These are phyloP conservation scores for Cutaneotrichosporon daszewskae DNA, from an alignment of 1,284 basidiomycete species.

Conservation along the genomic window DNA sequence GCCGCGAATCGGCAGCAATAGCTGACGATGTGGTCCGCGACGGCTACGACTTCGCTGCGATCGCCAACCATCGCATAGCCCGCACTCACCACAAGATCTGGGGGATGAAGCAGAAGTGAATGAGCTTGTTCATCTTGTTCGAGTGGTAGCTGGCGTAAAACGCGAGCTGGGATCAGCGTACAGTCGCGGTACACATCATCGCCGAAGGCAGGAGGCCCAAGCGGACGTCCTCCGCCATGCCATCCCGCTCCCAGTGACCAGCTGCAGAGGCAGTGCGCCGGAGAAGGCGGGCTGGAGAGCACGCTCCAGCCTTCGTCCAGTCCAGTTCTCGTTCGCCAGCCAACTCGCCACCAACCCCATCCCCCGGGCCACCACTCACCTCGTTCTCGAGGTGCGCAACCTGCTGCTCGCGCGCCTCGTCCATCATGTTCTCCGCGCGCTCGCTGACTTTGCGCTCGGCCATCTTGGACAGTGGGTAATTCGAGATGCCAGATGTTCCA, in stretches of 20 bases:
- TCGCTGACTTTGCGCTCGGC: background rate
- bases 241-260: too few relatives aligned
- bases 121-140: slow-evolving; percentile 68
- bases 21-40: too few relatives aligned
- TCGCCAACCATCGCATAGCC: background rate
- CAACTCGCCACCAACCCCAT: background rate
- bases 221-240: too few relatives aligned
- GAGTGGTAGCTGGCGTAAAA: slow-evolving; percentile 87
- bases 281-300: too few relatives aligned
- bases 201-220: too few relatives aligned
- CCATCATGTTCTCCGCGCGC: background rate
- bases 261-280: too few relatives aligned
- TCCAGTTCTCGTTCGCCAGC: too few relatives aligned
- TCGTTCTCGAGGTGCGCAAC: slow-evolving; percentile 30
- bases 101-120: slow-evolving; percentile 78
- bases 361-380: slow-evolving; percentile 14
- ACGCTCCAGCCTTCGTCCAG: too few relatives aligned
- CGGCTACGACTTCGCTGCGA: too few relatives aligned
- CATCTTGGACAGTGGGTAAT: slow-evolving; percentile 4
- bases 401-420: background rate
- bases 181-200: too few relatives aligned
- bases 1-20: too few relatives aligned
- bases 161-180: slow-evolving; percentile 55
- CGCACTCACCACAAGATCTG: slow-evolving; percentile 67
- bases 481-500: too few relatives aligned